phyloP scores from a whole-genome alignment of 2,329 filamentous ascomycete species.

The Arthrobotrys entomopaga region DNA sequence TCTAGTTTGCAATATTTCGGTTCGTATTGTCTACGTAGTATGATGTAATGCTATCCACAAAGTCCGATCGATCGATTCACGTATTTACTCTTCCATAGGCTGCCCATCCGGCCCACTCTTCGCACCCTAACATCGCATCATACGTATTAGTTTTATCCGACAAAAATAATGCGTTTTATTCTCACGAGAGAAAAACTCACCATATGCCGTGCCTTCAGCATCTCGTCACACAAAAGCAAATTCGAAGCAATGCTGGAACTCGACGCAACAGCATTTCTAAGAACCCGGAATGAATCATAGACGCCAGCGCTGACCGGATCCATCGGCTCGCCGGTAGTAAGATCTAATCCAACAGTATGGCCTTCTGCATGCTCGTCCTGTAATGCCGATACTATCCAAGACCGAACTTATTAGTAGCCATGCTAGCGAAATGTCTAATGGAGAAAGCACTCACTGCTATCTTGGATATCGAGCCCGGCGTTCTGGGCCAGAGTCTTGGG shows the following conservation, averaged over 20 bases:
- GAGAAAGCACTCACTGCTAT: conserved; percentile 76
- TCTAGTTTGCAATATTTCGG: conserved; percentile 29
- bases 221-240: conserved; percentile 91
- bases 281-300: conserved; percentile 93
- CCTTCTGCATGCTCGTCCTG: conserved; percentile 88
- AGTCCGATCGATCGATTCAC: conserved; percentile 23
- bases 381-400: conserved; percentile 75
- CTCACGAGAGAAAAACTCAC: conserved; percentile 59
- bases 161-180: conserved; percentile 9
- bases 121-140: conserved; percentile 49
- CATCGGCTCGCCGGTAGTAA: conserved; percentile 90
- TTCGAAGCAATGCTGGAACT: conserved; percentile 96
- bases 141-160: conserved; percentile 7
- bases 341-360: conserved; percentile 84
- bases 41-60: conserved; percentile 46
- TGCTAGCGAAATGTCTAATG: background rate
- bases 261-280: conserved; percentile 92
- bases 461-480: conserved; percentile 94
- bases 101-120: conserved; percentile 57
- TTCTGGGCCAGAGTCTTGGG: conserved; percentile 98
- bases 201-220: conserved; percentile 98
- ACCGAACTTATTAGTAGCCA: no score
- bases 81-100: conserved; percentile 48
- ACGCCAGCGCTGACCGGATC: conserved; percentile 92
- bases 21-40: conserved; percentile 19